Percentiles rank a stretch among this genome's conserved stretches.
These are phyloP conservation scores for Stemphylium beticola DNA, from an alignment of 2,329 filamentous ascomycete genomes.

Conservation along the genomic window DNA sequence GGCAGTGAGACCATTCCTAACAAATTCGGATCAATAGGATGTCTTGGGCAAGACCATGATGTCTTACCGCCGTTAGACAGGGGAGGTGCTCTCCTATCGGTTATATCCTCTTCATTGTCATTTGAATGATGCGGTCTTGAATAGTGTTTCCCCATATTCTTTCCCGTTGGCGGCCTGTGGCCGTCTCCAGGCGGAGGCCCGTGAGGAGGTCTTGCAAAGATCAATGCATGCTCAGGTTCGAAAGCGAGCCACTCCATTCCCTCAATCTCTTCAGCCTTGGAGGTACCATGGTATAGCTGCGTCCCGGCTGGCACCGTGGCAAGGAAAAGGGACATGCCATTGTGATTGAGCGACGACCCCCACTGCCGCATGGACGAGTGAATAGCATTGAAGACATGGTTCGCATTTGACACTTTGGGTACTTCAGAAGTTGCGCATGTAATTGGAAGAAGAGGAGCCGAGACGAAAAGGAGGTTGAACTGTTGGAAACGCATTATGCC, in stretches of 20 bases:
- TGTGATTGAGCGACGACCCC: conserved; percentile 75
- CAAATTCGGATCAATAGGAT: too few relatives aligned
- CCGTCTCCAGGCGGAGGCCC: conserved; percentile 8
- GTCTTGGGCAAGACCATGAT: too few relatives aligned
- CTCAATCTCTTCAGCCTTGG: conserved; percentile 53
- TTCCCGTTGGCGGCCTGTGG: not conserved
- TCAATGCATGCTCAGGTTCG: conserved; percentile 74
- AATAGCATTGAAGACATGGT: conserved; percentile 74
- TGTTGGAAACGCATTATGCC: conserved; percentile 20
- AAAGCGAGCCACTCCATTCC: conserved; percentile 76
- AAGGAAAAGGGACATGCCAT: conserved; percentile 75
- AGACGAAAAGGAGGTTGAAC: conserved; percentile 3
- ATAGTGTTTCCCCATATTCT: not conserved
- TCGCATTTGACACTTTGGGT: conserved; percentile 55
- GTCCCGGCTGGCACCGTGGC: conserved; percentile 69
- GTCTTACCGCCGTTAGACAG: too few relatives aligned
- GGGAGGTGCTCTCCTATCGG: too few relatives aligned
- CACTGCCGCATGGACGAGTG: conserved; percentile 76
- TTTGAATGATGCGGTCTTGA: too few relatives aligned
- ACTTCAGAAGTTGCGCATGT: conserved; percentile 2
- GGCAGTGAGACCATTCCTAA: too few relatives aligned
- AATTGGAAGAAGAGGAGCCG: not conserved
- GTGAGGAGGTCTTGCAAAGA: conserved; percentile 53
- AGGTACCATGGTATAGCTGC: conserved; percentile 70
- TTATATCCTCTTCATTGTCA: too few relatives aligned